Evolutionary conservation across 2,329 filamentous ascomycete species (phyloP), one percentile per base, ranked within the genome.

Genomic region (Colletotrichum destructivum): DNA sequence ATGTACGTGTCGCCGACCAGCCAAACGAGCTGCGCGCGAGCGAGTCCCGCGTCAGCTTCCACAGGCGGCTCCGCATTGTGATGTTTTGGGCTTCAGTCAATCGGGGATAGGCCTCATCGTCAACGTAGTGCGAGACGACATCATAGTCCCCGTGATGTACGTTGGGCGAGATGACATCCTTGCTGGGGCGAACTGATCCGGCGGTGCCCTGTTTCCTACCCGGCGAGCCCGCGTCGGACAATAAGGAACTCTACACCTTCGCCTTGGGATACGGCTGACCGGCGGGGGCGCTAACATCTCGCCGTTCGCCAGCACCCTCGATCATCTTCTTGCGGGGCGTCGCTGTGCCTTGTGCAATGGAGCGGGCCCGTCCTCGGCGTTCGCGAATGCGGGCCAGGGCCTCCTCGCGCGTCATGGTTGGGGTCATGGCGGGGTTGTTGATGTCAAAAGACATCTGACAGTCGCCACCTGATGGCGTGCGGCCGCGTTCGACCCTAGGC

Each of bases 311-410:
- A 26, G 81, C 81, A 35, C 86, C 88, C 72, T 86, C 83, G 49
- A 89, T 79, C 85, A 89, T 88, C 79, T 88, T 86, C 81, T 88
- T 90, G 73, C 85, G 84, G 12, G 90, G 90, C 51, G 91, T 92
- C 71, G 87, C 83, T 7, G 89, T 87, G 2, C 89, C 90, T 63
- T 90, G 87, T 5, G 90, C 90, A 69, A 92, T 88, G 79, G 91
- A 94, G 75, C 90, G 87, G 68, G 93, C 92, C 56, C 93, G 85
- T 8, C 92, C 92, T 64, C 93, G 84, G 38, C 93, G 87, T 82
- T 94, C 91, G 64, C 91, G 88, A 75, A 96, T 95, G 79, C 92
- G 90, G 66, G 92, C 92, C 18, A 96, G 86, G 4, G 93, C 93
- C 80, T 94, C 87, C 79, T 94, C 93, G 65, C 93, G 87, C 35